Evolutionary conservation across 768 basidiomycete genomes (phyloP).

Genomic region (Russula brevipes): DNA sequence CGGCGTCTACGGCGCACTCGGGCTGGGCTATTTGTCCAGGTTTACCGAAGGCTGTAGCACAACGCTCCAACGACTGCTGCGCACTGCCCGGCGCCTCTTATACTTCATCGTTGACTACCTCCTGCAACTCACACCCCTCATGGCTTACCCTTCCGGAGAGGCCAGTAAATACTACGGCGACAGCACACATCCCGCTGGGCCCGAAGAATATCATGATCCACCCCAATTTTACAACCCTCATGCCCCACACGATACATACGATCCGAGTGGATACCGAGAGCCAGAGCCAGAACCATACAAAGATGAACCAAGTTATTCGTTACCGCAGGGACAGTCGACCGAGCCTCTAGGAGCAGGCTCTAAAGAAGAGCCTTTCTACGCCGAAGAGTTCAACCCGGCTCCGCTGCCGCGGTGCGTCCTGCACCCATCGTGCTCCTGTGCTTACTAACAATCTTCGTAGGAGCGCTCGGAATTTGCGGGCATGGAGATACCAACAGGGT

Average conservation of each 20-base stretch:
- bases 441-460: not conserved
- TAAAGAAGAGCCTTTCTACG: conserved; percentile 9
- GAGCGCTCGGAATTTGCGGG: conserved; percentile 12
- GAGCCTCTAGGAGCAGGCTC: not conserved
- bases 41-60: conserved; percentile 14
- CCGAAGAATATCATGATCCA: conserved; percentile 21
- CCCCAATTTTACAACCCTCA: conserved; percentile 36
- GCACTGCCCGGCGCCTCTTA: not conserved
- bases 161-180: not conserved
- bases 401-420: conserved; percentile 8
- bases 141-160: not conserved
- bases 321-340: not conserved
- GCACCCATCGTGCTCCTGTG: not conserved
- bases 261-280: conserved; percentile 38
- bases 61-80: conserved; percentile 3
- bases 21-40: conserved; percentile 7
- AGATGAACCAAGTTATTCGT: conserved; percentile 27
- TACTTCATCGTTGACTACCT: not conserved
- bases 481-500: conserved; percentile 22
- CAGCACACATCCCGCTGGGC: not conserved
- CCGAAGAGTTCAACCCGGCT: not conserved
- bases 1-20: no score
- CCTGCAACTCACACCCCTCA: not conserved
- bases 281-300: conserved; percentile 22
- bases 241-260: conserved; percentile 49